Evolutionary conservation across 2,329 filamentous ascomycete genomes (phyloP), one percentile per base, ranked within the genome.

Genomic region (Microcyclosporella mali): DNA sequence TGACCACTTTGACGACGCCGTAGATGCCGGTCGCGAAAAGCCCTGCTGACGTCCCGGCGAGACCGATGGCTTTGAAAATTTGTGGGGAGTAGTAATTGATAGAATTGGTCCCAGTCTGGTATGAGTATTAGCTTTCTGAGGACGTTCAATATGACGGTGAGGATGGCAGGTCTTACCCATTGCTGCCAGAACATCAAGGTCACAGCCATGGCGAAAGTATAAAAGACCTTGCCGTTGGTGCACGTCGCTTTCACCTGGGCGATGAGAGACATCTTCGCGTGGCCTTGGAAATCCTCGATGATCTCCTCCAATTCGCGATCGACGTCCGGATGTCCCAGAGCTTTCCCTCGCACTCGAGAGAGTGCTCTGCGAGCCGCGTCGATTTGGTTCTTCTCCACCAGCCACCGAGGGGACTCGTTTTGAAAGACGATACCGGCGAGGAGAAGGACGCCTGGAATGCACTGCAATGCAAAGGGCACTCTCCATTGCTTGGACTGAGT

Each of bases 321-420:
- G 10, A 71, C 64, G 14, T 57, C 56, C 0, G 55, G 41, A 29
- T 68, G 59, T 6, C 68, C 62, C 3, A 61, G 44, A 2, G 61
- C 38, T 47, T 60, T 64, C 21, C 56, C 53, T 3, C 69, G 65
- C 2, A 70, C 66, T 6, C 52, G 54, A 1, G 68, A 61, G 28
- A 71, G 56, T 15, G 66, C 65, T 40, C 60, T 58, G 6, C 60
- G 63, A 1, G 73, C 73, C 15, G 72, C 69, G 3, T 67, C 59
- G 14, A 69, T 58, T 2, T 67, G 66, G 41, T 70, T 69, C 60
- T 75, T 70, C 52, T 71, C 70, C n/a, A 73, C 68, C n/a, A 76
- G 65, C 71, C 72, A 77, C 14, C 73, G 68, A 1, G 74, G 71
- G 2, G 67, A 71, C 45, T 76, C 73, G 40, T 72, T 73, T 34